These are phyloP conservation scores for Rhodosporidiobolus odoratus DNA, from an alignment of 768 basidiomycete genomes.

Conservation along the genomic window DNA sequence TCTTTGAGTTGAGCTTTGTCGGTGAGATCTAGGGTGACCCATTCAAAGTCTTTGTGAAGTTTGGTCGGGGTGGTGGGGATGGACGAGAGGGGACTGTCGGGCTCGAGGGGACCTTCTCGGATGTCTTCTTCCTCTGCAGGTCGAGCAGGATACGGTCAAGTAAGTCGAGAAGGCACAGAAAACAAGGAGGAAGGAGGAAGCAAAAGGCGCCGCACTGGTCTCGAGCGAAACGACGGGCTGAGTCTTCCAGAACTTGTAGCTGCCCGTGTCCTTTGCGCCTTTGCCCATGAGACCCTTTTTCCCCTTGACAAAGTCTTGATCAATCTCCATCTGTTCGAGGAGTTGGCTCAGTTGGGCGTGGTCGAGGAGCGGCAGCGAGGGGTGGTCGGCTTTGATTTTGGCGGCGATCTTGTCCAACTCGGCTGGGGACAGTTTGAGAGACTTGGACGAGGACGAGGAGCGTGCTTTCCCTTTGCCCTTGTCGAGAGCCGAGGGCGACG, in stretches of 20 bases:
- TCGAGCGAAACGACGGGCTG: slow-evolving; percentile 93
- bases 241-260: slow-evolving; percentile 78
- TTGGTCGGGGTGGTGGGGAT: slow-evolving; percentile 83
- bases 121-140: slow-evolving; percentile 56
- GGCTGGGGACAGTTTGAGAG: slow-evolving; percentile 57
- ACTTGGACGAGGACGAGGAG: too few species aligned
- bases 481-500: not conserved
- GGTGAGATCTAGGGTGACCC: slow-evolving; percentile 73
- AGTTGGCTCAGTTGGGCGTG: slow-evolving; percentile 73
- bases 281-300: slow-evolving; percentile 69
- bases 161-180: not conserved
- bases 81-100: slow-evolving; percentile 65
- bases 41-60: slow-evolving; percentile 87
- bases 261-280: slow-evolving; percentile 67
- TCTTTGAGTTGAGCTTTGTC: slow-evolving; percentile 79
- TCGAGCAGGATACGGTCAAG: too few species aligned
- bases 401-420: slow-evolving; percentile 65
- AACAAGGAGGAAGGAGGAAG: not conserved
- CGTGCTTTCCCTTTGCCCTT: slow-evolving; percentile 31
- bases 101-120: slow-evolving; percentile 80
- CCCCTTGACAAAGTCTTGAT: slow-evolving; percentile 68
- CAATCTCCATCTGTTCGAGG: slow-evolving; percentile 46
- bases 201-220: slow-evolving; percentile 42
- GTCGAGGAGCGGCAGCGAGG: slow-evolving; percentile 62
- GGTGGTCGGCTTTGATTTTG: slow-evolving; percentile 58